Base-by-base conservation (phyloP, 202 grass and related monocot species). In the Carex arenaria region DNA sequence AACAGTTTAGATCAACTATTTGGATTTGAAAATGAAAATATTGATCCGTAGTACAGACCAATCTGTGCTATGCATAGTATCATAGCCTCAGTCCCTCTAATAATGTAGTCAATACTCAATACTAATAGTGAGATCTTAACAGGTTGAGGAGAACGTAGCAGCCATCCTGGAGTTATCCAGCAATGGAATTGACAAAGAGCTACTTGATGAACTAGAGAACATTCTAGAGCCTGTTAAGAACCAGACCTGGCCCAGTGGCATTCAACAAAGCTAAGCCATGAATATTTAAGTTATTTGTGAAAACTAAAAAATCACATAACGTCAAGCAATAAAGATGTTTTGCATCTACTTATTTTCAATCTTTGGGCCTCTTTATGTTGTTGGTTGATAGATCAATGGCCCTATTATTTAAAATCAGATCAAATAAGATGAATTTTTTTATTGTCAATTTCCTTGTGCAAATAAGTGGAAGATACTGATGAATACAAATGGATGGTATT, bases 141-240 rank as follows among this genome's bases (percentile, higher is more conserved):
- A 99, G 96, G 93, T 99, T 13, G 96, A 99, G 85, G 93, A 99
- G 69, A 99, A 99, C 42, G 86, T 95, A 22, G 80, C 93, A 73
- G 91, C 91, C 53, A 88, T 79, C 8, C 7, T 83, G 43, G 93
- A 92, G 84, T 56, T 99, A 55, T 95, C 91, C 9, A 88, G 43
- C 34, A 55, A 83, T 13, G 96, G 93, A 77, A 93, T 99, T 5
- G 91, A 95, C 81, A 72, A 95, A 67, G 89, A 92, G 34, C 91
- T 93, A 62, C 30, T 95, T 77, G 85, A 26, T 34, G 93, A 95
- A 79, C 85, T 99, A 15, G 88, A 93, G 89, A 89, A 79, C 80
- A 90, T 95, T 72, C 47, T 95, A 26, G 55, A 87, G 69, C 91
- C 91, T 38, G 91, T 95, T 32, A 99, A 99, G 82, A 95, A 93